phyloP scores from a whole-genome alignment of 2,329 filamentous ascomycete genomes.

The Phialemonium atrogriseum region DNA sequence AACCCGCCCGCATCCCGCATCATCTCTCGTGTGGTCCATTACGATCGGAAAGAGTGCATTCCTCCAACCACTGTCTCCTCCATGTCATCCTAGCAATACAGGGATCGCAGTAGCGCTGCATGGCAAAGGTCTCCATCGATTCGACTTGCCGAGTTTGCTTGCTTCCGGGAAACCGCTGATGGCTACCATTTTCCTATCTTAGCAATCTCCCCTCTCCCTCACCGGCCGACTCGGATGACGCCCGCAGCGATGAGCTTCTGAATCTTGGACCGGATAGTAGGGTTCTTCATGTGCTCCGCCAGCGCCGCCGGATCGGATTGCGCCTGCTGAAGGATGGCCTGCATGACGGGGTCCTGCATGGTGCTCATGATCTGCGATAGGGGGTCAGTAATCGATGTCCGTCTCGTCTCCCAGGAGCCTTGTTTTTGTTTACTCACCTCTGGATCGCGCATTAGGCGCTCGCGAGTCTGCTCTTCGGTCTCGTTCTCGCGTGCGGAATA shows the following conservation, averaged over 20 bases:
- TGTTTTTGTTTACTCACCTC: slow-evolving; percentile 55
- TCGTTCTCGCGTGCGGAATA: slow-evolving; percentile 87
- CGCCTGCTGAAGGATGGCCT: slow-evolving; percentile 92
- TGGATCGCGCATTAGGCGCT: slow-evolving; percentile 81
- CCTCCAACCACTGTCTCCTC: too few relatives aligned
- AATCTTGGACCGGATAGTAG: slow-evolving; percentile 75
- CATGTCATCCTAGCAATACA: too few relatives aligned
- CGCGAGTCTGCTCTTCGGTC: slow-evolving; percentile 90
- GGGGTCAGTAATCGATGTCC: not conserved
- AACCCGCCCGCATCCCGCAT: too few relatives aligned
- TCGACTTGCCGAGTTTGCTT: too few relatives aligned
- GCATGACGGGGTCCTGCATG: slow-evolving; percentile 95
- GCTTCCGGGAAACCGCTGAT: too few relatives aligned
- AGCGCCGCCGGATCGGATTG: slow-evolving; percentile 88
- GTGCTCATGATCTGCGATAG: slow-evolving; percentile 65
- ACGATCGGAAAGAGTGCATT: too few relatives aligned
- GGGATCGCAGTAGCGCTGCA: too few relatives aligned
- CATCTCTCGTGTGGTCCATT: too few relatives aligned
- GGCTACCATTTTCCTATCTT: not conserved
- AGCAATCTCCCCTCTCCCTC: slow-evolving; percentile 3
- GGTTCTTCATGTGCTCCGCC: slow-evolving; percentile 96
- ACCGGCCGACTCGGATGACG: slow-evolving; percentile 68
- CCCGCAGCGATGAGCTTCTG: slow-evolving; percentile 92
- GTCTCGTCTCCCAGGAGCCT: slow-evolving; percentile 2
- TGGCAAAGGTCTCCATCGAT: too few relatives aligned